Conservation (phyloP, 1,284 basidiomycete species). For the Trametes polyzona region DNA sequence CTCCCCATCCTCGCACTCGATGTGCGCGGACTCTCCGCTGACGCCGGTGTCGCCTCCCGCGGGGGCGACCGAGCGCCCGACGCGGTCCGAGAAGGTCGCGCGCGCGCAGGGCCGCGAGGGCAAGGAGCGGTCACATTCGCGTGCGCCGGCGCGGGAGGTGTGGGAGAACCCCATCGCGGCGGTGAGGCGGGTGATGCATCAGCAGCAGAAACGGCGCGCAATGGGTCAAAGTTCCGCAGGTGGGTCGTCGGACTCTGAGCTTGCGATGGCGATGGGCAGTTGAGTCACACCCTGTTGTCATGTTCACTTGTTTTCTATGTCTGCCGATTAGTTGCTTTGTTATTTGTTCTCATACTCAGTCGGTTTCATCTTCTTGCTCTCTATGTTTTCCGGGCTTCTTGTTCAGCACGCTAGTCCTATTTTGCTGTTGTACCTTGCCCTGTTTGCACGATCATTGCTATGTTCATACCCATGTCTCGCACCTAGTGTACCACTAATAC, state of each 20-base stretch:
- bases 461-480: background rate
- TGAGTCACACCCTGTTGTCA: background rate
- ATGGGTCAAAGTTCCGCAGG: background rate
- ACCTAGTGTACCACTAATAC: background rate
- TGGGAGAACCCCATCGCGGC: conserved; percentile 1
- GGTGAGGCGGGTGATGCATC: background rate
- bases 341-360: background rate
- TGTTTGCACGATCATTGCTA: background rate
- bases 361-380: background rate
- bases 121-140: conserved; percentile 18
- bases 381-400: background rate
- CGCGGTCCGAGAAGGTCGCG: conserved; percentile 16
- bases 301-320: background rate
- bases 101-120: conserved; percentile 3
- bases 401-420: background rate
- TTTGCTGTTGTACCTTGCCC: background rate
- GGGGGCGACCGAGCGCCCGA: conserved; percentile 14
- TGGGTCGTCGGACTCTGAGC: background rate
- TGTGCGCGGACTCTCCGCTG: conserved; percentile 15
- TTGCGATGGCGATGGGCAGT: background rate
- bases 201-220: conserved; percentile 4
- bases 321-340: too few relatives aligned
- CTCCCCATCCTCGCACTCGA: background rate
- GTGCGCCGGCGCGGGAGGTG: conserved; percentile 6
- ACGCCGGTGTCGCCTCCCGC: conserved; percentile 15